These are phyloP conservation scores for Blakeslea trispora DNA, from an alignment of 371 early-diverging fungal species.

Conservation along the genomic window DNA sequence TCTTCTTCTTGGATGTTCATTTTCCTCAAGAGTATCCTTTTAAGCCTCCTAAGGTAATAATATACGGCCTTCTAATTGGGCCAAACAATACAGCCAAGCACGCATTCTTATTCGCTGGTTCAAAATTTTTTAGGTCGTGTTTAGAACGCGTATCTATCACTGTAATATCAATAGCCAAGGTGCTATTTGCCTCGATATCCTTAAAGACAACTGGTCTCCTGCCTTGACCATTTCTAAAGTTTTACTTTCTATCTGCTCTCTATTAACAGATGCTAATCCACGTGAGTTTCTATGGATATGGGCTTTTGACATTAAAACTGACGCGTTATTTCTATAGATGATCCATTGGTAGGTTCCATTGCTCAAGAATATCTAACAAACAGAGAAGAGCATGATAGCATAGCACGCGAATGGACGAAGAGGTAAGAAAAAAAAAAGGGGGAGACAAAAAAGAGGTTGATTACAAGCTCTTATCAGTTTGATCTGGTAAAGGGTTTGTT, in stretches of 20 bases:
- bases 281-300: slow-evolving; percentile 27
- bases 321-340: slow-evolving; percentile 56
- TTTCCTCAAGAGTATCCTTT: slow-evolving; percentile 99
- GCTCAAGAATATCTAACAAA: slow-evolving; percentile 90
- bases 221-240: slow-evolving; percentile 98
- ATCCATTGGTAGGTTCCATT: slow-evolving; percentile 91
- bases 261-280: slow-evolving; percentile 99
- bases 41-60: slow-evolving; percentile 93
- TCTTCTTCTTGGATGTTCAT: slow-evolving; percentile 97
- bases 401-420: slow-evolving; percentile 94
- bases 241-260: slow-evolving; percentile 95
- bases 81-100: not conserved
- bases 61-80: no score
- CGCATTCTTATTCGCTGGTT: not conserved
- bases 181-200: slow-evolving; percentile 97
- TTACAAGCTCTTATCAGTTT: not conserved
- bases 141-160: slow-evolving; percentile 97
- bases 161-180: slow-evolving; percentile 99
- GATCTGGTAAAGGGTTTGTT: no score
- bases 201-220: slow-evolving; percentile 99
- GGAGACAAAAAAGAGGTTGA: not conserved
- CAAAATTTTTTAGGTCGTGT: slow-evolving; percentile 81
- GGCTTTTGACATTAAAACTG: not conserved
- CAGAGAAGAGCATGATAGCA: slow-evolving; percentile 86
- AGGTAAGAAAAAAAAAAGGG: slow-evolving; percentile 42